Percentiles rank a stretch among this genome's conserved stretches.
Conservation (phyloP, 306 rosid genomes). For the Hippophae gyantsensis region DNA sequence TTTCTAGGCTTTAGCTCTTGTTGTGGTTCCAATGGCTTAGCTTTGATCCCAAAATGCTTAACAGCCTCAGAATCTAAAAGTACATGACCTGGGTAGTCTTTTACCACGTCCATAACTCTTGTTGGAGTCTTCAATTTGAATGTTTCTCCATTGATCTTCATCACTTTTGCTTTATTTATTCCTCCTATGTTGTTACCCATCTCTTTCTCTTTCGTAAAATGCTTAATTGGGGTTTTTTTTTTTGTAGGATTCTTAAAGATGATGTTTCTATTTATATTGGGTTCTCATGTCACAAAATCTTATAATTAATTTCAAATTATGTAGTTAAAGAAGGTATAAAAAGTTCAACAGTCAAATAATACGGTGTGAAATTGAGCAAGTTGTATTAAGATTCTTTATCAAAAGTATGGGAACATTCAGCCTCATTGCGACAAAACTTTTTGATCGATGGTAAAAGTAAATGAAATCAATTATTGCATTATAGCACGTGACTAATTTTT, state of each 20-base stretch:
- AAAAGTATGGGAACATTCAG: no score
- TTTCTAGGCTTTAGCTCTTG: constrained; percentile 47
- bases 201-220: neutral
- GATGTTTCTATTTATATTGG: no score
- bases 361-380: no score
- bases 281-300: no score
- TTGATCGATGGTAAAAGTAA: no score
- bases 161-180: constrained; percentile 54
- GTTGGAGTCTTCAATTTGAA: constrained; percentile 52
- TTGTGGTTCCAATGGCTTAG: constrained; percentile 56
- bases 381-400: no score
- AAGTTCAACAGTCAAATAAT: no score
- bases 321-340: no score
- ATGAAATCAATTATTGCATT: no score
- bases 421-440: no score
- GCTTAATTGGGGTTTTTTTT: neutral
- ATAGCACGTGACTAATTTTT: no score
- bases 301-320: no score
- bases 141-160: constrained; percentile 74
- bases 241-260: neutral
- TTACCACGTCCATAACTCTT: constrained; percentile 44
- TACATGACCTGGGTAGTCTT: constrained; percentile 50
- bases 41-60: constrained; percentile 49
- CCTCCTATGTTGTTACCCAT: constrained; percentile 75
- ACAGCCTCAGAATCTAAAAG: constrained; percentile 52